These are phyloP conservation scores for Cutaneotrichosporon cavernicola DNA, from an alignment of 1,284 basidiomycete species.

Conservation along the genomic window DNA sequence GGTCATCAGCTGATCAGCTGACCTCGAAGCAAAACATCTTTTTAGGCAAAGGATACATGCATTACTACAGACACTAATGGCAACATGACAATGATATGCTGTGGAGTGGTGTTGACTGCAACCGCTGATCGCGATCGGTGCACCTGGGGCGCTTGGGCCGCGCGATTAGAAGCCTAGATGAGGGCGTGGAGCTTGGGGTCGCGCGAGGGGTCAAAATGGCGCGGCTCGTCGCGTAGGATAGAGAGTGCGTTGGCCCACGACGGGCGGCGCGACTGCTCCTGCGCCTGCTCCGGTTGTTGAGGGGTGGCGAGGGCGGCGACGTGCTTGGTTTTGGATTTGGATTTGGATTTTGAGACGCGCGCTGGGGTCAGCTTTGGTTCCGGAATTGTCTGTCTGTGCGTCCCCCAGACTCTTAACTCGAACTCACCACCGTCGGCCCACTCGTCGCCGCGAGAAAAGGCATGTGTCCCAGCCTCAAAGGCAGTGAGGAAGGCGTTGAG, in stretches of 20 bases:
- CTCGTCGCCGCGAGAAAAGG: slow-evolving; percentile 30
- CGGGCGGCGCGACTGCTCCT: background rate
- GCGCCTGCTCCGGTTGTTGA: background rate
- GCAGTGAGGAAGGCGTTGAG: slow-evolving; percentile 32
- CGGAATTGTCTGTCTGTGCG: background rate
- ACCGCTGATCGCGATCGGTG: background rate
- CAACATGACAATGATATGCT: background rate
- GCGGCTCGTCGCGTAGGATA: slow-evolving; percentile 22
- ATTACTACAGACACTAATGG: slow-evolving; percentile 10
- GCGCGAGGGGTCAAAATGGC: slow-evolving; percentile 46
- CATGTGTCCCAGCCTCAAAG: slow-evolving; percentile 39
- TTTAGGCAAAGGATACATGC: slow-evolving; percentile 7
- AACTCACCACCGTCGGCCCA: slow-evolving; percentile 21
- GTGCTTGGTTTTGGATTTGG: background rate
- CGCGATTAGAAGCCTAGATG: slow-evolving; percentile 21
- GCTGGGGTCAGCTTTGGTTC: background rate
- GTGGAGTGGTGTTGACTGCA: background rate
- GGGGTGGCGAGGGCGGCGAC: background rate
- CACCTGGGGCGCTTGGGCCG: background rate
- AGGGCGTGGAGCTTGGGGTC: slow-evolving; percentile 45
- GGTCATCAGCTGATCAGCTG: background rate
- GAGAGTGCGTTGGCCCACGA: slow-evolving; percentile 12
- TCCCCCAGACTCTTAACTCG: background rate
- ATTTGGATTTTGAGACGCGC: slow-evolving; percentile 3
- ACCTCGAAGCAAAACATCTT: background rate